phyloP scores from a whole-genome alignment of 768 basidiomycete species.

The Calocybe indica region DNA sequence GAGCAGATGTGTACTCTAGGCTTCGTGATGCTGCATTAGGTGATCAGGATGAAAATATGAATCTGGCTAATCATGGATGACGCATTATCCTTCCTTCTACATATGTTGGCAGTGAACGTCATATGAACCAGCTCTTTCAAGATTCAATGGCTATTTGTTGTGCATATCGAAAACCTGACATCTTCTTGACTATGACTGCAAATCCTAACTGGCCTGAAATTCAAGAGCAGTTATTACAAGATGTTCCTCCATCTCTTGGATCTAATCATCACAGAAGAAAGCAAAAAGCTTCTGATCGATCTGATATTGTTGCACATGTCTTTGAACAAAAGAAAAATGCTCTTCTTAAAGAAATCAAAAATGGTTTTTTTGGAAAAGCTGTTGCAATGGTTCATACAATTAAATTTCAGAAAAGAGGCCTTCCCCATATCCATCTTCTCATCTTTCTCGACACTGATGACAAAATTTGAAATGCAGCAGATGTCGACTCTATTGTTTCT shows the following conservation, averaged over 20 bases:
- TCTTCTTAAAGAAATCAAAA: constrained; percentile 26
- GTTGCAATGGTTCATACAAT: constrained; percentile 45
- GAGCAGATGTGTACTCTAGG: constrained; percentile 25
- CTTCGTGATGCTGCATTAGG: constrained; percentile 20
- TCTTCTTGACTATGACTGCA: constrained; percentile 41
- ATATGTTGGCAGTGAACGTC: constrained; percentile 22
- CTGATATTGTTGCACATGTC: constrained; percentile 40
- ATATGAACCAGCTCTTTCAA: constrained; percentile 34
- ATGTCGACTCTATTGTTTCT: constrained; percentile 33
- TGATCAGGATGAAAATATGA: constrained; percentile 10
- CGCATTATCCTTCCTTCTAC: constrained; percentile 30
- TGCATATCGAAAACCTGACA: constrained; percentile 23
- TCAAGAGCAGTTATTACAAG: constrained; percentile 24
- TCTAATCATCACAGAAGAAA: no score
- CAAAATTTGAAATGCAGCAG: constrained; percentile 27
- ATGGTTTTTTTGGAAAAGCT: constrained; percentile 33
- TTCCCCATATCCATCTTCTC: constrained; percentile 50
- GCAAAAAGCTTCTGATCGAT: constrained; percentile 34
- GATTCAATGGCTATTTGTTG: constrained; percentile 34
- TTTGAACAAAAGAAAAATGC: constrained; percentile 37
- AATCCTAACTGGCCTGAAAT: constrained; percentile 41
- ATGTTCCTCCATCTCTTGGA: no score
- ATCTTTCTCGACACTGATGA: constrained; percentile 28
- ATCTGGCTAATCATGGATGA: constrained; percentile 20
- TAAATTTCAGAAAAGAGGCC: constrained; percentile 52